phyloP scores from a whole-genome alignment of 257 asterid genomes.

The Echites panduratus region DNA sequence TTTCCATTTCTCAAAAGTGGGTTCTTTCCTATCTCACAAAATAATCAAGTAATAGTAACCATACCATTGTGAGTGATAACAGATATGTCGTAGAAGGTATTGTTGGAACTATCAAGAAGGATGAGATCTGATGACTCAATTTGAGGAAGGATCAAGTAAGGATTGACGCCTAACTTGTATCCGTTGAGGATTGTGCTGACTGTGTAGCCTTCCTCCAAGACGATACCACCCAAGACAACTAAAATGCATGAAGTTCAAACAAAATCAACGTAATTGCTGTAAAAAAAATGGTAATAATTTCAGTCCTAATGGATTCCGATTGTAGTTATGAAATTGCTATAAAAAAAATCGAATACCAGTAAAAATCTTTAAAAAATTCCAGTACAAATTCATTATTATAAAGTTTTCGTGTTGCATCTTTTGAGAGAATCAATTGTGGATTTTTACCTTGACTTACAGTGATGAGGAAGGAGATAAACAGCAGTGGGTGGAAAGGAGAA shows the following conservation, averaged over 20 bases:
- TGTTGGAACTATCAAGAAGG: conserved; percentile 58
- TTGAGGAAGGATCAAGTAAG: conserved; percentile 45
- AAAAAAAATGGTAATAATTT: background rate
- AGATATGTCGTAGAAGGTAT: conserved; percentile 60
- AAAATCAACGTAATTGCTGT: background rate
- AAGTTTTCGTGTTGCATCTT: background rate
- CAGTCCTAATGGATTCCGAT: background rate
- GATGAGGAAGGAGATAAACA: conserved; percentile 21
- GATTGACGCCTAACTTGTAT: conserved; percentile 50
- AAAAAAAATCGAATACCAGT: too few relatives aligned
- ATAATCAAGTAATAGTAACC: conserved; percentile 6
- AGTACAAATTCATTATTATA: background rate
- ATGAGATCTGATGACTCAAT: conserved; percentile 49
- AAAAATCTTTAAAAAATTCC: background rate
- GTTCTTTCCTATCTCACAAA: background rate
- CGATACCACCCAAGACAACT: conserved; percentile 29
- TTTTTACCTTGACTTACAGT: conserved; percentile 35
- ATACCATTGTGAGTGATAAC: conserved; percentile 34
- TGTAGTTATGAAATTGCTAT: too few relatives aligned
- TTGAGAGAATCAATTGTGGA: background rate
- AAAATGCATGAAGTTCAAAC: conserved; percentile 6
- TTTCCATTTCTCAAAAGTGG: background rate
- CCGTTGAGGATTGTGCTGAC: conserved; percentile 71
- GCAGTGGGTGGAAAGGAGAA: conserved; percentile 10
- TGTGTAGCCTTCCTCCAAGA: conserved; percentile 73